A percentile compares a stretch with the other conserved stretches of the same genome.
Evolutionary conservation across 2,329 filamentous ascomycete species (phyloP).

Genomic region (Aureobasidium sp.): DNA sequence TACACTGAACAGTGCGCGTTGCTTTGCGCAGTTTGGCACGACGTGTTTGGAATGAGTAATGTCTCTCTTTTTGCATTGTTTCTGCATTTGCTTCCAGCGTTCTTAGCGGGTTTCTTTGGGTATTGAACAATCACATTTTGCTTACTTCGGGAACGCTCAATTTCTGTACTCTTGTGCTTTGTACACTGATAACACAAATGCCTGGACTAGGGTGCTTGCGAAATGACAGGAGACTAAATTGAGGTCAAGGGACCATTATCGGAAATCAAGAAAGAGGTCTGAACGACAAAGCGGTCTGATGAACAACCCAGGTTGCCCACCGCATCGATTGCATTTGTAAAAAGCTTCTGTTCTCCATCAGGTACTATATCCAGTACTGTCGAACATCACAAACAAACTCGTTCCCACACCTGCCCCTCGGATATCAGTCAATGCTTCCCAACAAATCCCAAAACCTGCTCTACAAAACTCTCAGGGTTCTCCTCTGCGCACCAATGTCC

Average conservation of each 20-base stretch:
- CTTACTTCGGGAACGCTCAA: neutral
- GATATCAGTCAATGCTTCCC: conserved; percentile 15
- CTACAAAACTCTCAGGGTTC: conserved; percentile 33
- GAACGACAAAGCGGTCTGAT: no score
- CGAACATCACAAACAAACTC: neutral
- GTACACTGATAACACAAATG: no score
- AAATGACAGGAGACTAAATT: no score
- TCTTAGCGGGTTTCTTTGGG: neutral
- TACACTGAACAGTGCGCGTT: conserved; percentile 32
- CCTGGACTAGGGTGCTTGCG: no score
- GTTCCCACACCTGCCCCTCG: neutral
- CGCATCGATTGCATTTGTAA: no score
- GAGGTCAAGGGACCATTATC: no score
- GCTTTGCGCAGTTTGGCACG: conserved; percentile 27
- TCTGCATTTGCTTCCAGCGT: neutral
- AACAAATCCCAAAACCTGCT: conserved; percentile 27
- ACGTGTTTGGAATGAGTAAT: conserved; percentile 19
- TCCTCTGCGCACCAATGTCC: conserved; percentile 36
- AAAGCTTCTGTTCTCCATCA: no score
- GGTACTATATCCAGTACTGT: neutral
- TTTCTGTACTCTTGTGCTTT: no score
- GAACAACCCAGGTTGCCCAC: no score
- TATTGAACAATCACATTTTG: neutral
- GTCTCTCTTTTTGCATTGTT: neutral
- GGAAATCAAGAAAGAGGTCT: no score